Percentiles rank a stretch among this genome's conserved stretches.
phyloP scores from a whole-genome alignment of 2,329 filamentous ascomycete genomes.

The Camptophora hylomeconis region DNA sequence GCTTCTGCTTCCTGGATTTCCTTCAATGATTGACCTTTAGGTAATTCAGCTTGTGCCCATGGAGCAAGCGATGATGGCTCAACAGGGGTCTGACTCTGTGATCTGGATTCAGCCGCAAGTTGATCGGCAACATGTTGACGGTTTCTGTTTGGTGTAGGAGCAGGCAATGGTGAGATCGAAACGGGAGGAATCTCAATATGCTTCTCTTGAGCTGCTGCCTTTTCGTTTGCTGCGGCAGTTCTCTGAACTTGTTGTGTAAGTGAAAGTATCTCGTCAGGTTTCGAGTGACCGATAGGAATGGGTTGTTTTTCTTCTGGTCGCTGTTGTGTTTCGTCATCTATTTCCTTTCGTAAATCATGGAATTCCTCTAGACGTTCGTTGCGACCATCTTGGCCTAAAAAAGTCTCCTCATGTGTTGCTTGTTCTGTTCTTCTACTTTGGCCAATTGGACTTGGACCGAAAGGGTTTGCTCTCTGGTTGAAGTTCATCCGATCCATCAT shows the following conservation, averaged over 20 bases:
- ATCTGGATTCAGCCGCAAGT: conserved; percentile 50
- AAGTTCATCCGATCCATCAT: conserved; percentile 55
- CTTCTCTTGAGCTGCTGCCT: conserved; percentile 30
- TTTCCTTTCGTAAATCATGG: conserved; percentile 60
- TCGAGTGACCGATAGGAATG: conserved; percentile 23
- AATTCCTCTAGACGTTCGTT: conserved; percentile 72
- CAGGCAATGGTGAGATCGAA: conserved; percentile 70
- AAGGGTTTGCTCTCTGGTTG: conserved; percentile 36
- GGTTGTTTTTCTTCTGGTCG: conserved; percentile 29
- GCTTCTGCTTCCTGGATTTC: conserved; percentile 96
- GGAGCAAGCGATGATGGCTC: conserved; percentile 70
- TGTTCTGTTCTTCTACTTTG: conserved; percentile 25
- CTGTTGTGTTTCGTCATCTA: conserved; percentile 36
- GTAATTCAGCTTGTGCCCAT: conserved; percentile 70
- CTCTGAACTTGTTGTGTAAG: conserved; percentile 77
- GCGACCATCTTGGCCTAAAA: conserved; percentile 38
- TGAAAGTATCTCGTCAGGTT: conserved; percentile 39
- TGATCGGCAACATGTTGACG: conserved; percentile 72
- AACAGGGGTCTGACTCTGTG: conserved; percentile 62
- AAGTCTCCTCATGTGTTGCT: conserved; percentile 25
- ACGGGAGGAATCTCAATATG: conserved; percentile 54
- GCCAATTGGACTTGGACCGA: conserved; percentile 23
- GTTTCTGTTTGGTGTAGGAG: conserved; percentile 75
- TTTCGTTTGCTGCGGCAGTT: conserved; percentile 34
- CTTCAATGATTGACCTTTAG: conserved; percentile 81